Percentiles rank a stretch among this genome's conserved stretches.
These are phyloP conservation scores for Usnea hakonensis DNA, from an alignment of 495 filamentous ascomycete species.

Conservation along the genomic window DNA sequence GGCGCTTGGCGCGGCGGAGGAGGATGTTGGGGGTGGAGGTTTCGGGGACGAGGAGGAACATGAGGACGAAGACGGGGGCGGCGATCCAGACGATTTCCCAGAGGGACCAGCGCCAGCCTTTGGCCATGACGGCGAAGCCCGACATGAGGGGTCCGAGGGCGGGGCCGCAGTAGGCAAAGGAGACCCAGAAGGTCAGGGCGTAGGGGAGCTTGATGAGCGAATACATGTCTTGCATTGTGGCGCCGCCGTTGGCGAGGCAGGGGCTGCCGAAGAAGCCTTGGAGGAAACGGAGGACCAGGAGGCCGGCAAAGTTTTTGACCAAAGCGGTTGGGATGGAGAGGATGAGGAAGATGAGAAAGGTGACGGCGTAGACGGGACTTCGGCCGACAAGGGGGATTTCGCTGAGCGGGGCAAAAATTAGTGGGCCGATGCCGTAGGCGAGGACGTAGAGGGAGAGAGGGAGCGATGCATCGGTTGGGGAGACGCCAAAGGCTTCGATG, in stretches of 20 bases:
- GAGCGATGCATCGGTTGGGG: constrained; percentile 38
- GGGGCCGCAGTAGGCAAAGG: constrained; percentile 37
- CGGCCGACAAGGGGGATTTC: constrained; percentile 46
- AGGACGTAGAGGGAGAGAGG: constrained; percentile 46
- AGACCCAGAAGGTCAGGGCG: constrained; percentile 47
- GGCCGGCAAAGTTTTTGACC: constrained; percentile 43
- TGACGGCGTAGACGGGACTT: constrained; percentile 41
- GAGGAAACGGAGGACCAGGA: constrained; percentile 48
- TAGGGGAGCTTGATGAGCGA: constrained; percentile 47
- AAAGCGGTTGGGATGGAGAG: constrained; percentile 41
- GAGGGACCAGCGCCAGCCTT: constrained; percentile 51
- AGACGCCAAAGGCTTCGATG: constrained; percentile 39
- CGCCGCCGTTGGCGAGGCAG: constrained; percentile 46
- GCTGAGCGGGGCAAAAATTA: constrained; percentile 43
- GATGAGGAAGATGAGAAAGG: constrained; percentile 44
- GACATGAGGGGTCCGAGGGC: constrained; percentile 56
- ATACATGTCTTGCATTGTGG: constrained; percentile 48
- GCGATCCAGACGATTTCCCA: constrained; percentile 47
- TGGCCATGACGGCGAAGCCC: constrained; percentile 52
- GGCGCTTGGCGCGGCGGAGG: constrained; percentile 47
- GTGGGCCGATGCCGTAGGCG: constrained; percentile 38
- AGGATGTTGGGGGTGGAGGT: constrained; percentile 51
- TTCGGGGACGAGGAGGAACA: constrained; percentile 51
- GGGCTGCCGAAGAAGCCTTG: constrained; percentile 47
- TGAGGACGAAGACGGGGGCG: constrained; percentile 36